Base-by-base conservation (phyloP, 2,329 filamentous ascomycete species). In the Anthostomella pinea region DNA sequence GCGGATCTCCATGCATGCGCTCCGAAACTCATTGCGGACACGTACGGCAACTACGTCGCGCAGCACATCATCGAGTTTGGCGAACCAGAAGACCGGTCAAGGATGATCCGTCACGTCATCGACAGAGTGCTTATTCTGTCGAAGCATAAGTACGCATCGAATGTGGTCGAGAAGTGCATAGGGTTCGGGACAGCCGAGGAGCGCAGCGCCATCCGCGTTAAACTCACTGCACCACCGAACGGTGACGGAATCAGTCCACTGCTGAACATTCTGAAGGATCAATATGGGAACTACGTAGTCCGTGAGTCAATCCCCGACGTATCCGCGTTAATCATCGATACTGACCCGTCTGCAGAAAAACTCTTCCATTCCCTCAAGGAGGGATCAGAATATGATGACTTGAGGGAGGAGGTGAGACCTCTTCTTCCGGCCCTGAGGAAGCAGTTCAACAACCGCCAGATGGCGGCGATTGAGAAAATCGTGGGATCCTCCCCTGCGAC, bases 121-220 rank as follows among this genome's bases (percentile, higher is more conserved):
- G 70, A 72, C 9, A 78, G 88, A 39, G 69, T 95, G 3, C 64
- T 95, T 24, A 67, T 69, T 2, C 82, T 88, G 52, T 95, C 89
- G 17, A 95, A 89, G 69, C 88, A 97, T 68, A 98, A 98, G 60
- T 94, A 87, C 56, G 91, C 93, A 1, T 96, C 90, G 56, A 97
- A 98, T 53, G 91, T 98, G 3, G 91, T 98, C 1, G 93, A 98
- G 64, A 91, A 88, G 63, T 95, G 89, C 58, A 83, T 97, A 42
- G 72, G 84, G 37, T 77, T 74, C 49, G 87, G 87, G 14, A 79
- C 79, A 1, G 68, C 76, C 14, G 70, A 81, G 33, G 85, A 95
- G 58, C 81, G 85, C 33, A 74, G 71, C 21, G 72, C 74, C 20
- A 88, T 96, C 40, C 76, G 86, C 35, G 68, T 70, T 32, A 72